These are phyloP conservation scores for Xenosphaeropsis pyriputrescens DNA, from an alignment of 2,329 filamentous ascomycete genomes.

Conservation along the genomic window DNA sequence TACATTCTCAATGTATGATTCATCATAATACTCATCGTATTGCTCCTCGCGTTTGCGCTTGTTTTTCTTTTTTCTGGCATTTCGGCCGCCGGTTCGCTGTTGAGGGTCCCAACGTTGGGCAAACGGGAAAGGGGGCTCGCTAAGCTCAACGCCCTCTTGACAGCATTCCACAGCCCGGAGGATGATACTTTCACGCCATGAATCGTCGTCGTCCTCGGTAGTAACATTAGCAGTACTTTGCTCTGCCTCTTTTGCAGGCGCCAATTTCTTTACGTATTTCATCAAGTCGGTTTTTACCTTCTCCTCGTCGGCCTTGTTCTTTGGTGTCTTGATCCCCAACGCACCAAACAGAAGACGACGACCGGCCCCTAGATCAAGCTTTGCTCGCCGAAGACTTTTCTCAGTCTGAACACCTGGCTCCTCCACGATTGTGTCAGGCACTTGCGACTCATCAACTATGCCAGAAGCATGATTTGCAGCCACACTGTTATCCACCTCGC, in stretches of 20 bases:
- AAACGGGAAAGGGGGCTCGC: constrained; percentile 78
- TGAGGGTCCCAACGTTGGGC: constrained; percentile 78
- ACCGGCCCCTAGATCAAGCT: constrained; percentile 43
- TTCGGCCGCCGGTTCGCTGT: constrained; percentile 37
- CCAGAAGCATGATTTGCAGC: background rate
- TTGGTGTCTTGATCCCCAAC: constrained; percentile 54
- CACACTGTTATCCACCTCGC: background rate
- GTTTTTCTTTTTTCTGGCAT: constrained; percentile 29
- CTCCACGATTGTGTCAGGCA: background rate
- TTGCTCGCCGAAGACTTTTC: constrained; percentile 9
- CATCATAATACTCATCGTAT: constrained; percentile 22
- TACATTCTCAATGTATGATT: constrained; percentile 24
- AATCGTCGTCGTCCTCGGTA: constrained; percentile 33
- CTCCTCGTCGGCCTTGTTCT: constrained; percentile 53
- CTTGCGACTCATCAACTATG: background rate
- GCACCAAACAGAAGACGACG: constrained; percentile 58
- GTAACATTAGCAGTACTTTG: constrained; percentile 7
- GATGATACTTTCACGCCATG: constrained; percentile 61
- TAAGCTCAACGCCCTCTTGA: constrained; percentile 51
- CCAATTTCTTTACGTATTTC: constrained; percentile 30
- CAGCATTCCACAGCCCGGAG: constrained; percentile 76
- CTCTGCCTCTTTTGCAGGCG: constrained; percentile 13
- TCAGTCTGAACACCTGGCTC: too few species aligned
- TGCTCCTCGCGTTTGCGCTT: constrained; percentile 9
- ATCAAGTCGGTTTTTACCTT: constrained; percentile 43